A percentile compares a stretch with the other conserved stretches of the same genome.
Evolutionary conservation across 2,329 filamentous ascomycete genomes (phyloP).

Genomic region (Orbilia oligospora): DNA sequence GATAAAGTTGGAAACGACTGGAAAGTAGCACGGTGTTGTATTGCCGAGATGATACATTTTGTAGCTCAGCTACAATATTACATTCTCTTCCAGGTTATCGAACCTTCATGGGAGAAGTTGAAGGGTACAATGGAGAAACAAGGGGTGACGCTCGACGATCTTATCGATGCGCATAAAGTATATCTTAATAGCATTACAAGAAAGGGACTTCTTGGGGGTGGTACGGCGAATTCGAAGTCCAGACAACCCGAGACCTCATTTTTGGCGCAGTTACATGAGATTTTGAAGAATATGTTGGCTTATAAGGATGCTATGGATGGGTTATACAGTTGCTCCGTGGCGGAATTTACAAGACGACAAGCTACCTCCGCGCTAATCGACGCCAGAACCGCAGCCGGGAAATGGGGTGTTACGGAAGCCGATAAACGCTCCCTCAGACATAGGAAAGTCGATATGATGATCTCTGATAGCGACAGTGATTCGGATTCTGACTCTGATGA

Average conservation of each 20-base stretch:
- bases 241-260: constrained; percentile 81
- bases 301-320: constrained; percentile 96
- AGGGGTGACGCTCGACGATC: constrained; percentile 91
- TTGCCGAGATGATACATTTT: constrained; percentile 99
- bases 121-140: constrained; percentile 86
- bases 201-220: constrained; percentile 85
- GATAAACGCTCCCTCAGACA: constrained; percentile 65
- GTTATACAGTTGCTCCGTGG: constrained; percentile 93
- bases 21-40: constrained; percentile 88
- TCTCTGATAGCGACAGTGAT: constrained; percentile 62
- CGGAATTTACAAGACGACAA: constrained; percentile 92
- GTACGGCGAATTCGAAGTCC: constrained; percentile 60
- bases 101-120: constrained; percentile 92
- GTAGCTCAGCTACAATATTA: constrained; percentile 98
- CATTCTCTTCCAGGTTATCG: constrained; percentile 97
- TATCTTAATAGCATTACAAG: constrained; percentile 96
- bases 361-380: constrained; percentile 83
- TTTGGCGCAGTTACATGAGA: constrained; percentile 89
- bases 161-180: constrained; percentile 89
- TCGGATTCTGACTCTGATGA: constrained; percentile 69
- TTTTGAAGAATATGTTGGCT: constrained; percentile 91
- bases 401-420: constrained; percentile 76
- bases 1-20: constrained; percentile 82
- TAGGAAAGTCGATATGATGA: constrained; percentile 15
- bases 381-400: constrained; percentile 75